Conservation (phyloP, 2,329 filamentous ascomycete genomes). For the Penicillium oxalicum region DNA sequence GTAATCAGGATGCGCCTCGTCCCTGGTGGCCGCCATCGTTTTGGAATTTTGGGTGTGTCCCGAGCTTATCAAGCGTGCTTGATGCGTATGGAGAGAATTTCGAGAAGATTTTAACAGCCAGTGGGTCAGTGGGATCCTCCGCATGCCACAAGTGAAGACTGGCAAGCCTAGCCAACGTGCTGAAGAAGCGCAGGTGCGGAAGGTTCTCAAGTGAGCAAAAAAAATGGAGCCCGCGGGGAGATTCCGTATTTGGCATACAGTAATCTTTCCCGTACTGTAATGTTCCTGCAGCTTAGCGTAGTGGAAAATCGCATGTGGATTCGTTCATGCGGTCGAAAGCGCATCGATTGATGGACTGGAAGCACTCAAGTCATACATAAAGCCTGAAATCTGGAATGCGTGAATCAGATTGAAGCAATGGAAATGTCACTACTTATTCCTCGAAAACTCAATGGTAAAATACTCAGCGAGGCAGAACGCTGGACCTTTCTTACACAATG, state of each 20-base stretch:
- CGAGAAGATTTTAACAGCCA: constrained; percentile 11
- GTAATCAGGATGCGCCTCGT: constrained; percentile 45
- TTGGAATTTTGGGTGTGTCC: constrained; percentile 11
- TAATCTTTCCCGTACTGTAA: neutral
- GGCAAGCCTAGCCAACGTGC: constrained; percentile 2
- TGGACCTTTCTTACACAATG: no score
- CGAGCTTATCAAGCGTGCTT: constrained; percentile 11
- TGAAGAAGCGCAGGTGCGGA: neutral
- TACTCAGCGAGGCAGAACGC: no score
- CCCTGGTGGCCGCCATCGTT: constrained; percentile 20
- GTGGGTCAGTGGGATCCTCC: constrained; percentile 20
- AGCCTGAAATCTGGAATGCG: no score
- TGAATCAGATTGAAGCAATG: no score
- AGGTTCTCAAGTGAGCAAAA: constrained; percentile 1
- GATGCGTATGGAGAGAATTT: constrained; percentile 5
- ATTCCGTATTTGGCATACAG: constrained; percentile 6
- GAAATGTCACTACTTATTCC: no score
- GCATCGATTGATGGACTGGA: no score
- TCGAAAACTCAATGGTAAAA: no score
- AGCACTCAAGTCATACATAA: no score
- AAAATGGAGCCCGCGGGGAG: constrained; percentile 10
- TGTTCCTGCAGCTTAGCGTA: neutral
- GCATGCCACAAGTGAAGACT: constrained; percentile 25
- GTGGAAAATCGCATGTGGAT: no score
- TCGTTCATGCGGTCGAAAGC: no score